These are phyloP conservation scores for Fusarium decemcellulare DNA, from an alignment of 2,329 filamentous ascomycete genomes.

Conservation along the genomic window DNA sequence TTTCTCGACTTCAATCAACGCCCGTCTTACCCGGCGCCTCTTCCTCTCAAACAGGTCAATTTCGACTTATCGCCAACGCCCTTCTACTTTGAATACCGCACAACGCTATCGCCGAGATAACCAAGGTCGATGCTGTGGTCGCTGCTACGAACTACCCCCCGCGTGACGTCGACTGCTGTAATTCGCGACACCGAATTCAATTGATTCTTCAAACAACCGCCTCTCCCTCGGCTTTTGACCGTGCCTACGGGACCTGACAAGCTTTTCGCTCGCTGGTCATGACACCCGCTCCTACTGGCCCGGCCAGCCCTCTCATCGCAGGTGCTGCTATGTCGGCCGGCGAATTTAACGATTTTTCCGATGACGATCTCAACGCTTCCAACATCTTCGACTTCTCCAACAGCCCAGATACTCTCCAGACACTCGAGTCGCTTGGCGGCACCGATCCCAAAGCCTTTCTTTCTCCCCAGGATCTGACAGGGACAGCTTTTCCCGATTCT, in stretches of 20 bases:
- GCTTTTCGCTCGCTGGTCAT: constrained; percentile 49
- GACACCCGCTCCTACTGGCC: constrained; percentile 51
- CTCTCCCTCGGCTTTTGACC: constrained; percentile 16
- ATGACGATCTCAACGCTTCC: constrained; percentile 53
- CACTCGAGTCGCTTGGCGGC: constrained; percentile 49
- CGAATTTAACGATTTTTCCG: constrained; percentile 56
- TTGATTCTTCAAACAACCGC: constrained; percentile 28
- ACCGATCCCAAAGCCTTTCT: constrained; percentile 51
- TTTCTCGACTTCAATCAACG: constrained; percentile 38
- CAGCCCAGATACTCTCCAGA: constrained; percentile 56
- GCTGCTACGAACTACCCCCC: constrained; percentile 29
- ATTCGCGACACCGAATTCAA: constrained; percentile 44
- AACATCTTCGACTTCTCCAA: constrained; percentile 55
- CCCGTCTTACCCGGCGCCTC: constrained; percentile 31
- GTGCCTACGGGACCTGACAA: constrained; percentile 38
- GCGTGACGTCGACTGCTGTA: constrained; percentile 42
- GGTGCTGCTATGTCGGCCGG: constrained; percentile 54
- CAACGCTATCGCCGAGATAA: constrained; percentile 14
- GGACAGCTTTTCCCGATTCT: constrained; percentile 58
- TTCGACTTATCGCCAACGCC: constrained; percentile 10
- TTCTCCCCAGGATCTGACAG: constrained; percentile 52
- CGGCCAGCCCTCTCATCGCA: constrained; percentile 57
- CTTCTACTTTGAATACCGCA: not conserved
- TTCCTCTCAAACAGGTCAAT: constrained; percentile 19
- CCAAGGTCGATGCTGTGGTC: constrained; percentile 38